Base-by-base conservation (phyloP, 1,139 yeast species). In the Suhomyces anneliseae region DNA sequence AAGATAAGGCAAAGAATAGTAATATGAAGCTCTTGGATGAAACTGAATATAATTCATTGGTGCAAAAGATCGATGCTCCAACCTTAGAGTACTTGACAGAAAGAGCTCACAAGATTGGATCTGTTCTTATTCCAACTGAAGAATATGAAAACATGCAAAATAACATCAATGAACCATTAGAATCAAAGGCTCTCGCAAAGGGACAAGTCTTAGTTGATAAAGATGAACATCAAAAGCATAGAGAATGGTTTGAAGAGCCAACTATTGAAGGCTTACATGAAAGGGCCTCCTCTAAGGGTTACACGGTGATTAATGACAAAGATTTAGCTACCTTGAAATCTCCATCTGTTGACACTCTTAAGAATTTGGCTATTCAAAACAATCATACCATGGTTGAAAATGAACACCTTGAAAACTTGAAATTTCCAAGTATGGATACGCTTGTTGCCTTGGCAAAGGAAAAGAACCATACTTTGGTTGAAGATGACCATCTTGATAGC, bases 21-120 rank as follows among this genome's bases (percentile, higher is more conserved):
- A 41, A 53, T 10, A 43, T 53, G 51, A 47, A 44, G 14, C 34
- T 59, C n/a, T 34, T 61, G 6, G 44, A 55, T 5, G 35, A 39
- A 7, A 42, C 43, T 3, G 56, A 55, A 24, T 50, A 45, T n/a
- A 40, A 44, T 7, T 9, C 36, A 7, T 32, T 54, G 32, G 49
- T 52, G 4, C 42, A 39, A n/a, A 36, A 33, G 14, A 11, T 42
- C 8, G 51, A 49, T 12, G 27, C 43, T 7, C 51, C 53, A 14
- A 27, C 48, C 5, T 26, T 42, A 8, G 50, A 49, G 3, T 46
- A 36, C 39, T 40, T 52, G 24, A 14, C 29, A 11, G 59, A 59
- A 12, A 65, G 62, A 36, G 75, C 78, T 1, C 48, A 45, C 7
- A 51, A 44, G 1, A 39, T 54, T 8, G 61, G 43, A 4, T 43